A percentile compares a stretch with the other conserved stretches of the same genome.
Conservation (phyloP, 345 rosid species). For the Arabis hirsuta region DNA sequence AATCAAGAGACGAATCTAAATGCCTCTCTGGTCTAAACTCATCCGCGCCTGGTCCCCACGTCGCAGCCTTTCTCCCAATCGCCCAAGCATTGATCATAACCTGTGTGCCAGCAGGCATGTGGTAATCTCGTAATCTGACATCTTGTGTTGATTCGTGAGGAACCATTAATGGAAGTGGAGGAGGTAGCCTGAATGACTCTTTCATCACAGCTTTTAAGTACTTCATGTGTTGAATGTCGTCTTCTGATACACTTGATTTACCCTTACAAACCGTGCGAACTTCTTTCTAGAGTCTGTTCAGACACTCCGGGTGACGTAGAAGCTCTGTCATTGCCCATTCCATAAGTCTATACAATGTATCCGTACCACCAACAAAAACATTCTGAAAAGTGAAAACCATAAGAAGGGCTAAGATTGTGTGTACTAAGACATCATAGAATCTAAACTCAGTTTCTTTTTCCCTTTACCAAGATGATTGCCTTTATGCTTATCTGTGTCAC, state of each 20-base stretch:
- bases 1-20: constrained; percentile 39
- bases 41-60: constrained; percentile 45
- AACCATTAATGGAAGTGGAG: constrained; percentile 49
- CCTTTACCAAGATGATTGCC: constrained; percentile 49
- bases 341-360: constrained; percentile 41
- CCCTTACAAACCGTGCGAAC: constrained; percentile 25
- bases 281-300: constrained; percentile 46
- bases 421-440: background rate
- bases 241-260: constrained; percentile 34
- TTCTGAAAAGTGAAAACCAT: constrained; percentile 36
- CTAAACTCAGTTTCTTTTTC: background rate
- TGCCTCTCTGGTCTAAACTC: constrained; percentile 48
- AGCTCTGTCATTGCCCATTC: constrained; percentile 61
- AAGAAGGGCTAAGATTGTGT: background rate
- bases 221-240: constrained; percentile 36
- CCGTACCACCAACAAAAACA: constrained; percentile 50
- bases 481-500: constrained; percentile 42
- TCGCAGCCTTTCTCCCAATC: constrained; percentile 40
- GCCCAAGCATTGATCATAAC: constrained; percentile 51
- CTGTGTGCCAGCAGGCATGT: constrained; percentile 44
- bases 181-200: constrained; percentile 50
- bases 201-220: constrained; percentile 51
- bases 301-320: constrained; percentile 41
- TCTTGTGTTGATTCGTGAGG: constrained; percentile 43
- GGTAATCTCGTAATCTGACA: constrained; percentile 39